Percentiles rank a stretch among this genome's conserved stretches.
Conservation (phyloP, 2,329 filamentous ascomycete species). For the Ceratocystis eucalypticola region DNA sequence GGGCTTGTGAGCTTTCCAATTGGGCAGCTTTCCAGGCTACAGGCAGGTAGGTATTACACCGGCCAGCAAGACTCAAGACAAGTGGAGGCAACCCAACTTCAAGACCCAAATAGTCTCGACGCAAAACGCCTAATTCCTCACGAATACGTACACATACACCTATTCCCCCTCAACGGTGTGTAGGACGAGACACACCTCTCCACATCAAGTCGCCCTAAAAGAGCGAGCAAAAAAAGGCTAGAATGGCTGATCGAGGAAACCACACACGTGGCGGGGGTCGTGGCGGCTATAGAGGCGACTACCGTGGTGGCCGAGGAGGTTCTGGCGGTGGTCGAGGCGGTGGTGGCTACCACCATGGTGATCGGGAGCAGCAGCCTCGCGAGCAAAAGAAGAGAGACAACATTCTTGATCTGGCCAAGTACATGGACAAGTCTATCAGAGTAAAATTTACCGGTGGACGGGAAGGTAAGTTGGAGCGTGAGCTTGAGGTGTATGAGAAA, state of each 20-base stretch:
- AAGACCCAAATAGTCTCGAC: too few species aligned
- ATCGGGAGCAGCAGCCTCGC: slow-evolving; percentile 45
- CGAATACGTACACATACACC: not conserved
- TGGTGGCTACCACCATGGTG: slow-evolving; percentile 31
- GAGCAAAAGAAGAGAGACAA: slow-evolving; percentile 82
- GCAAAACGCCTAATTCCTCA: too few species aligned
- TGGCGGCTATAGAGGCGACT: slow-evolving; percentile 28
- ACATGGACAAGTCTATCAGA: slow-evolving; percentile 89
- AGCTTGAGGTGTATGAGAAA: too few species aligned
- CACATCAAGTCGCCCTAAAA: not conserved
- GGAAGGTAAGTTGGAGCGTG: slow-evolving; percentile 48
- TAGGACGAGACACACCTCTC: not conserved
- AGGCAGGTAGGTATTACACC: too few species aligned
- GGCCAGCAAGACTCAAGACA: not conserved
- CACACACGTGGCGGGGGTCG: slow-evolving; percentile 35
- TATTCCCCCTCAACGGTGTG: not conserved
- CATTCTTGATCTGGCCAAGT: slow-evolving; percentile 87
- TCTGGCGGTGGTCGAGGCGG: slow-evolving; percentile 36
- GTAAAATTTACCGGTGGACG: slow-evolving; percentile 95
- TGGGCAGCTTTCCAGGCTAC: not conserved
- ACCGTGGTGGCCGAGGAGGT: slow-evolving; percentile 31
- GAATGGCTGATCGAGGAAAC: slow-evolving; percentile 20
- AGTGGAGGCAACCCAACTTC: too few species aligned
- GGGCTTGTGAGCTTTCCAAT: not conserved
- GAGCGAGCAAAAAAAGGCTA: not conserved